phyloP scores from a whole-genome alignment of 2,329 filamentous ascomycete species.

The Incumbomyces delicatus region DNA sequence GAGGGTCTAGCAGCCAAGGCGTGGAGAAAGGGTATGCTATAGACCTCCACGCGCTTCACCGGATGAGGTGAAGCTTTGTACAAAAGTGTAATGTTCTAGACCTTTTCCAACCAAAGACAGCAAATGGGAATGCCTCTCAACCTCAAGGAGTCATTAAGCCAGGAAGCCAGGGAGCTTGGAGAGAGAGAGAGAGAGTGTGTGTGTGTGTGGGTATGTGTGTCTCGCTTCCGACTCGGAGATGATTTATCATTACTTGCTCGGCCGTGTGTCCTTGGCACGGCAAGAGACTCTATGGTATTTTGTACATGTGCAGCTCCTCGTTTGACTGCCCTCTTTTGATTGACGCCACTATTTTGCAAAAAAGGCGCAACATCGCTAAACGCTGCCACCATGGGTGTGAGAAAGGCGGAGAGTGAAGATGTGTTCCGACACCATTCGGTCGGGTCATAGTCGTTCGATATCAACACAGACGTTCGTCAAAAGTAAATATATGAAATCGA shows the following conservation, averaged over 20 bases:
- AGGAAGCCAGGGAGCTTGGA: too few species aligned
- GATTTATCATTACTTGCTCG: neutral
- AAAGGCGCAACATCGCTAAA: conserved; percentile 3
- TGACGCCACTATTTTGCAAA: too few species aligned
- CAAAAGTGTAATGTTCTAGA: neutral
- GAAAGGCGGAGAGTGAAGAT: conserved; percentile 4
- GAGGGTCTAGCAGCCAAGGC: conserved; percentile 69
- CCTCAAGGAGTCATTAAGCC: too few species aligned
- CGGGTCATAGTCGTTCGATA: neutral
- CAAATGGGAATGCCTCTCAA: too few species aligned
- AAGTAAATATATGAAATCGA: conserved; percentile 4
- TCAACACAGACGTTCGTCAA: neutral
- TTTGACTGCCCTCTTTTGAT: too few species aligned
- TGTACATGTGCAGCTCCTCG: neutral
- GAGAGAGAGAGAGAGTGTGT: too few species aligned
- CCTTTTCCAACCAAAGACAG: too few species aligned
- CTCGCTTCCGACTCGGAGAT: too few species aligned
- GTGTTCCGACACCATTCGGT: neutral
- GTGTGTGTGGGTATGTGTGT: too few species aligned
- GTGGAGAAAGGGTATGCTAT: conserved; percentile 89
- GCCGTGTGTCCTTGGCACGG: neutral
- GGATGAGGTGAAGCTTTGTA: neutral
- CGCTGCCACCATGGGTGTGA: neutral
- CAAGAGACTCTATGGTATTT: conserved; percentile 2
- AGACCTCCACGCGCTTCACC: conserved; percentile 21